Percentiles rank a stretch among this genome's conserved stretches.
phyloP scores from a whole-genome alignment of 2,329 filamentous ascomycete species.

The Fusarium armeniacum region DNA sequence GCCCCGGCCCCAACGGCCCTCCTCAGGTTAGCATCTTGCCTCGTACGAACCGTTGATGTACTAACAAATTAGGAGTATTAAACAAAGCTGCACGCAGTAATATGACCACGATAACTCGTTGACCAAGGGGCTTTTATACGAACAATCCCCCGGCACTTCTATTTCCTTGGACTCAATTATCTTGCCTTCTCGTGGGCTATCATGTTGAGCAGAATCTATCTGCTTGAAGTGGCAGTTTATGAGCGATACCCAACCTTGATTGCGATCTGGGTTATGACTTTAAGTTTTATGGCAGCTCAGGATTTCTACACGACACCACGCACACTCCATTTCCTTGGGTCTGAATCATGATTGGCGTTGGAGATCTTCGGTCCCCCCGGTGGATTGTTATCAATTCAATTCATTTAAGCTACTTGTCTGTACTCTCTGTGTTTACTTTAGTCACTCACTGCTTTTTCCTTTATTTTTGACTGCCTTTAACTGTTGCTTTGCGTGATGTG shows the following conservation, averaged over 20 bases:
- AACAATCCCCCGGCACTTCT: slow-evolving; percentile 43
- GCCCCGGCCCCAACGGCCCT: slow-evolving; percentile 56
- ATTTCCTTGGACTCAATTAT: slow-evolving; percentile 50
- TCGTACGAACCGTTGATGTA: not conserved
- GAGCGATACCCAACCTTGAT: slow-evolving; percentile 47
- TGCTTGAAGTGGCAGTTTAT: slow-evolving; percentile 45
- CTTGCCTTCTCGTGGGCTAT: slow-evolving; percentile 46
- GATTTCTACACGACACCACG: slow-evolving; percentile 51
- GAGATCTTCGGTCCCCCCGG: slow-evolving; percentile 56
- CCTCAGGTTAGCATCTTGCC: slow-evolving; percentile 56
- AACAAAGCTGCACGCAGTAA: slow-evolving; percentile 42
- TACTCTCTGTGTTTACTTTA: slow-evolving; percentile 47
- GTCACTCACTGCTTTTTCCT: slow-evolving; percentile 47
- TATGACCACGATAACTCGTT: slow-evolving; percentile 51
- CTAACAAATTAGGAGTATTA: slow-evolving; percentile 37
- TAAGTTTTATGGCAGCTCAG: slow-evolving; percentile 53
- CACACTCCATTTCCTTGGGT: slow-evolving; percentile 55
- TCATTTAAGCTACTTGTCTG: slow-evolving; percentile 52
- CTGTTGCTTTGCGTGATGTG: slow-evolving; percentile 42
- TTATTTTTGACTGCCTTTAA: slow-evolving; percentile 47
- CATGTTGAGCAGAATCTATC: slow-evolving; percentile 41
- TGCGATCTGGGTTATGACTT: slow-evolving; percentile 49
- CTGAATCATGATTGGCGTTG: slow-evolving; percentile 60
- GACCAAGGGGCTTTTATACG: slow-evolving; percentile 47
- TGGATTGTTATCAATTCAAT: slow-evolving; percentile 57